phyloP scores from a whole-genome alignment of 1,139 yeast genomes.

The Candida sp. region DNA sequence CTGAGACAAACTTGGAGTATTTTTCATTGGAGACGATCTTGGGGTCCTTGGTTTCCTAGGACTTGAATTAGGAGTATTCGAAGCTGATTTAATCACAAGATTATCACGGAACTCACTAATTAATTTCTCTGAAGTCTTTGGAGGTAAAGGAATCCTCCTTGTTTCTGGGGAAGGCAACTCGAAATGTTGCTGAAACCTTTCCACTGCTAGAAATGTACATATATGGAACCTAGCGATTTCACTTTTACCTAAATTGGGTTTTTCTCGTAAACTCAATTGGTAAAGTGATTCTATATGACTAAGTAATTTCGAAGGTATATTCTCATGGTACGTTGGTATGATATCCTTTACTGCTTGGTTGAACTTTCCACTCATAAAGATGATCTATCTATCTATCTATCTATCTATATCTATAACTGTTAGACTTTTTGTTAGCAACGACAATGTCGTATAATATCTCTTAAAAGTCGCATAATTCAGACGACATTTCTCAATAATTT shows the following conservation, averaged over 20 bases:
- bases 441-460: too few relatives aligned
- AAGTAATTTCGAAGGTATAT: constrained; percentile 44
- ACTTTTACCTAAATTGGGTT: constrained; percentile 43
- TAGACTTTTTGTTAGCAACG: background rate
- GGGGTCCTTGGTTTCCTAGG: constrained; percentile 8
- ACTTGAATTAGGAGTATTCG: constrained; percentile 26
- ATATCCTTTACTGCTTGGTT: constrained; percentile 41
- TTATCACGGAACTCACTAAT: constrained; percentile 43
- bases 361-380: constrained; percentile 18
- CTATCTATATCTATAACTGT: too few relatives aligned
- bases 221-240: constrained; percentile 66
- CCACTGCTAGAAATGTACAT: constrained; percentile 61
- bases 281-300: constrained; percentile 50
- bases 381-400: background rate
- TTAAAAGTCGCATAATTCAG: background rate
- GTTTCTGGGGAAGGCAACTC: constrained; percentile 45
- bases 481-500: background rate
- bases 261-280: constrained; percentile 48
- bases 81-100: constrained; percentile 27
- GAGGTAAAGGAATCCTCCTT: constrained; percentile 57
- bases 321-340: constrained; percentile 47
- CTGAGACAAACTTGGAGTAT: constrained; percentile 11
- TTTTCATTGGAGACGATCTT: constrained; percentile 8
- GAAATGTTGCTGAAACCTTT: constrained; percentile 40
- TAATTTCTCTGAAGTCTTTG: constrained; percentile 36